These are phyloP conservation scores for Solanum commersonii DNA, from an alignment of 257 asterid species.

Conservation along the genomic window DNA sequence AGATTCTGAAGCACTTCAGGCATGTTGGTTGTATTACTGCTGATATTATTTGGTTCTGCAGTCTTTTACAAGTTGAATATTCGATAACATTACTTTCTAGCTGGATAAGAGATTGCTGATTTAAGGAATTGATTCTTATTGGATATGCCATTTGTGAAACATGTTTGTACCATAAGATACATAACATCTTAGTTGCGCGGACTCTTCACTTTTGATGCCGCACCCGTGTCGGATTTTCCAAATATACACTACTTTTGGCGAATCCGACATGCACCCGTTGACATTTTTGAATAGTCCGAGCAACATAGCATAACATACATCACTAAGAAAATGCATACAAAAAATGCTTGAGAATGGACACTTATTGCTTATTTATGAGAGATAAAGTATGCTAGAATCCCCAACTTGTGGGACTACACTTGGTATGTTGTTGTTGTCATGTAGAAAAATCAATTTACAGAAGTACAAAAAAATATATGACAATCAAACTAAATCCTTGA, in stretches of 20 bases:
- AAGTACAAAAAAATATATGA: not conserved
- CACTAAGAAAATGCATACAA: not conserved
- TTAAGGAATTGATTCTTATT: not conserved
- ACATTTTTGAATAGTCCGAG: not conserved
- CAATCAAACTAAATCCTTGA: not conserved
- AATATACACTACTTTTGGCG: not conserved
- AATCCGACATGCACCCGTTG: too few species aligned
- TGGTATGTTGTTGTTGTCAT: not conserved
- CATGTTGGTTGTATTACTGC: conserved; percentile 10
- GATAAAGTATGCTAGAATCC: not conserved
- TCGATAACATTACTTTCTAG: not conserved
- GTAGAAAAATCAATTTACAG: not conserved
- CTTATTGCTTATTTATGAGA: not conserved
- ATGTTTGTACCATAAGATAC: not conserved
- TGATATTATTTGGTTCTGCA: not conserved
- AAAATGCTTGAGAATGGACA: not conserved
- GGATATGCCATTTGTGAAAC: not conserved
- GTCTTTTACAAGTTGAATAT: not conserved
- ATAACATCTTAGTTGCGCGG: not conserved
- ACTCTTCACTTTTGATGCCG: not conserved
- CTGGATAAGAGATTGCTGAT: not conserved
- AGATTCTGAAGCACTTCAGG: conserved; percentile 96
- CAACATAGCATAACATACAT: not conserved
- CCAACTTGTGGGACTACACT: not conserved
- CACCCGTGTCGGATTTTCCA: not conserved